A percentile compares a stretch with the other conserved stretches of the same genome.
Conservation (phyloP, 768 basidiomycete genomes). For the Lactarius vividus region DNA sequence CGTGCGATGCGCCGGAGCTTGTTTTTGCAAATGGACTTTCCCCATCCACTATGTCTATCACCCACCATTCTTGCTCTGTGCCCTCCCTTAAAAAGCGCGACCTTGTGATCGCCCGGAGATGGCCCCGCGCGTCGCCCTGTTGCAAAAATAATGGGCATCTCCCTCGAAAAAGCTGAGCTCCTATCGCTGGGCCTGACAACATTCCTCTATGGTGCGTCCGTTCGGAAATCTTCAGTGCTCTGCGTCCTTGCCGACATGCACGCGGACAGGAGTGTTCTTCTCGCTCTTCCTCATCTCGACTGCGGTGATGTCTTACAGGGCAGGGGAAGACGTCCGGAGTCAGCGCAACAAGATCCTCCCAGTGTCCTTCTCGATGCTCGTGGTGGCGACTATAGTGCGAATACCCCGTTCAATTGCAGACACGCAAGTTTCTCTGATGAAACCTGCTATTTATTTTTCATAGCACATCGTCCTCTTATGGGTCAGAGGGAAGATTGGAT, state of each 20-base stretch:
- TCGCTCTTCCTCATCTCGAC: not conserved
- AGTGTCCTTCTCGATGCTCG: not conserved
- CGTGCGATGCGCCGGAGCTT: not conserved
- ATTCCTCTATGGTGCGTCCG: slow-evolving; percentile 5
- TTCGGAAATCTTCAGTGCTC: not conserved
- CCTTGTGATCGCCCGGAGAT: not conserved
- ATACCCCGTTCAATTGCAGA: not conserved
- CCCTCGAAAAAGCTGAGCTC: slow-evolving; percentile 2
- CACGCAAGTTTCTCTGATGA: not conserved
- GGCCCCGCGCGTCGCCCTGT: not conserved
- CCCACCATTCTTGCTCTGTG: not conserved
- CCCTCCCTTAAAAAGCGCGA: not conserved
- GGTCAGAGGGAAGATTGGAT: not conserved
- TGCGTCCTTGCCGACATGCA: not conserved
- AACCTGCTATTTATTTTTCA: not conserved
- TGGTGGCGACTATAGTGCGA: not conserved
- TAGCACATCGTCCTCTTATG: slow-evolving; percentile 2
- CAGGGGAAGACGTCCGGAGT: not conserved
- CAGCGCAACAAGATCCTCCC: slow-evolving; percentile 3
- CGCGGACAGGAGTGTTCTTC: not conserved
- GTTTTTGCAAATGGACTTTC: not conserved
- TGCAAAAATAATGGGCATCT: slow-evolving; percentile 1
- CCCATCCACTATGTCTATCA: not conserved
- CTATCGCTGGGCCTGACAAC: slow-evolving; percentile 6
- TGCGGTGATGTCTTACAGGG: not conserved